phyloP scores from a whole-genome alignment of 176 grass and related monocot genomes.

The Stipa capillata region DNA sequence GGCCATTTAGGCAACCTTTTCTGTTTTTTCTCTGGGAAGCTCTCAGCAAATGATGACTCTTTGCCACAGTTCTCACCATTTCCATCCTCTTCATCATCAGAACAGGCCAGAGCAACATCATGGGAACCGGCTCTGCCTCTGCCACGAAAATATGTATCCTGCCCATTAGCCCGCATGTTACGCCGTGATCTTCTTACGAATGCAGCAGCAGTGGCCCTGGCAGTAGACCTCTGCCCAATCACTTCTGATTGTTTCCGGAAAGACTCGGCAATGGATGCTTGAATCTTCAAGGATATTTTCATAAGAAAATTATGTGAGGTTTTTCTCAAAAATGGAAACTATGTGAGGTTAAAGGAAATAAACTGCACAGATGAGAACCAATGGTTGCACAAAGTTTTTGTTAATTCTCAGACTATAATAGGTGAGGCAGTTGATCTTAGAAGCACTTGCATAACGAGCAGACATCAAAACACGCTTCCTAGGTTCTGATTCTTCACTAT shows the following conservation, averaged over 20 bases:
- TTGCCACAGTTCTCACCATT: slow-evolving; percentile 48
- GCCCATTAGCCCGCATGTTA: slow-evolving; percentile 33
- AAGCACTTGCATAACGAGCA: background rate
- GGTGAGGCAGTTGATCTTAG: background rate
- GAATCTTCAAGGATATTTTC: slow-evolving; percentile 52
- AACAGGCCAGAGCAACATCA: slow-evolving; percentile 29
- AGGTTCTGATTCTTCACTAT: background rate
- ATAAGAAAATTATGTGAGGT: background rate
- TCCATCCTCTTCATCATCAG: slow-evolving; percentile 58
- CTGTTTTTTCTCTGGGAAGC: slow-evolving; percentile 43
- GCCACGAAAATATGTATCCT: slow-evolving; percentile 27
- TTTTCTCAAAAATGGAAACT: background rate
- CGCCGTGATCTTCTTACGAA: slow-evolving; percentile 54
- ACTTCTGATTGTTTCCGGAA: slow-evolving; percentile 63
- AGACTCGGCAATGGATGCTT: slow-evolving; percentile 75
- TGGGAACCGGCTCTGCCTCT: slow-evolving; percentile 32
- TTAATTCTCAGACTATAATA: background rate
- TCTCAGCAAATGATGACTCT: slow-evolving; percentile 48
- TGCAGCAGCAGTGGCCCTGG: slow-evolving; percentile 33
- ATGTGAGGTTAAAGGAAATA: background rate
- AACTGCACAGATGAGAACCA: background rate
- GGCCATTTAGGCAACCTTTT: slow-evolving; percentile 53
- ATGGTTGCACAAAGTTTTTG: background rate
- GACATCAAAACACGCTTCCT: background rate
- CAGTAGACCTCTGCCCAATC: slow-evolving; percentile 38